Percentiles rank a stretch among this genome's conserved stretches.
phyloP scores from a whole-genome alignment of 208 protist genomes.

The Blastocrithidia nonstop region DNA sequence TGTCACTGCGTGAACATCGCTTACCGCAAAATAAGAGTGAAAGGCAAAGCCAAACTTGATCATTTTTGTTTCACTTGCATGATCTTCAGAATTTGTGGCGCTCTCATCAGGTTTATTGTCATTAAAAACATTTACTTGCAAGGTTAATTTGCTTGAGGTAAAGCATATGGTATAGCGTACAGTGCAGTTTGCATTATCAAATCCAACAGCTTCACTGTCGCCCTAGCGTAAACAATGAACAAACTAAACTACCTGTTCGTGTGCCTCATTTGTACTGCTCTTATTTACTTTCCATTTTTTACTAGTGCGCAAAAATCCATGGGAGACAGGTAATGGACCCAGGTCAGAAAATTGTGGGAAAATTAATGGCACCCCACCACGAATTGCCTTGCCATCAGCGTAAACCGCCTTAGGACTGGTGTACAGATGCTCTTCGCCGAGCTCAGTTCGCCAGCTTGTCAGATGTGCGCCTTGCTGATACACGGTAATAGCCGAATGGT shows the following conservation, averaged over 20 bases:
- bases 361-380: slow-evolving; percentile 79
- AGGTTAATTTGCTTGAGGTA: slow-evolving; percentile 24
- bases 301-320: slow-evolving; percentile 69
- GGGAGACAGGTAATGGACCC: slow-evolving; percentile 35
- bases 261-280: background rate
- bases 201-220: too few species aligned
- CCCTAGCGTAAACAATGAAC: too few species aligned
- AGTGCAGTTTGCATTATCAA: background rate
- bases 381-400: slow-evolving; percentile 45
- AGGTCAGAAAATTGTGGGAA: slow-evolving; percentile 77
- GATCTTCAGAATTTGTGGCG: too few species aligned
- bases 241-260: too few species aligned
- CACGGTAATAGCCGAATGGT: slow-evolving; percentile 62
- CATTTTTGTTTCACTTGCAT: too few species aligned
- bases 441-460: slow-evolving; percentile 46
- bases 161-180: slow-evolving; percentile 63
- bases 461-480: slow-evolving; percentile 80
- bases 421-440: slow-evolving; percentile 61
- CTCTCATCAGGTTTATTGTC: too few species aligned
- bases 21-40: slow-evolving; percentile 77
- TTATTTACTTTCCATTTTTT: background rate
- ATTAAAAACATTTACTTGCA: too few species aligned
- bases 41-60: slow-evolving; percentile 65
- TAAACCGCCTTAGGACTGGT: slow-evolving; percentile 66
- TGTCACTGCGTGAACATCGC: slow-evolving; percentile 24